A percentile compares a stretch with the other conserved stretches of the same genome.
phyloP scores from a whole-genome alignment of 2,329 filamentous ascomycete species.

The Diplodia seriata region DNA sequence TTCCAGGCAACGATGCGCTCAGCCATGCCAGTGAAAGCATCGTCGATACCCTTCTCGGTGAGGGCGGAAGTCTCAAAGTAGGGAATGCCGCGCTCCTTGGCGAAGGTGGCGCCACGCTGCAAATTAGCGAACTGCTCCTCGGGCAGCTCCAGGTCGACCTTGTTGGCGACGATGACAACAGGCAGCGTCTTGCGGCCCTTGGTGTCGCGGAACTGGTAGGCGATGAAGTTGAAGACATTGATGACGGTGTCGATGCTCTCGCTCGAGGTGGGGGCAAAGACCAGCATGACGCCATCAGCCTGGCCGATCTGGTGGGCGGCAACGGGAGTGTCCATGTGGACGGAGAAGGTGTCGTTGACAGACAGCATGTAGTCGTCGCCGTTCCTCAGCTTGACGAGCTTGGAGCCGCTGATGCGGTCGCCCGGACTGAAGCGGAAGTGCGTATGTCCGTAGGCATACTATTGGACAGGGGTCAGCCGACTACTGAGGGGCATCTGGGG shows the following conservation, averaged over 20 bases:
- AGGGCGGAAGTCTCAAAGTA: conserved; percentile 26
- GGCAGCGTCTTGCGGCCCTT: conserved; percentile 25
- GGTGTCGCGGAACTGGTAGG: conserved; percentile 20
- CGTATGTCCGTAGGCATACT: conserved; percentile 24
- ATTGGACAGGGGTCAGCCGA: conserved; percentile 19
- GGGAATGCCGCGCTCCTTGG: conserved; percentile 1
- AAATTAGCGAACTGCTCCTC: conserved; percentile 1
- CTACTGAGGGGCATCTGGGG: not conserved
- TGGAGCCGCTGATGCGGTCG: conserved; percentile 28
- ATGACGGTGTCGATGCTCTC: conserved; percentile 22
- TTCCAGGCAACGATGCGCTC: conserved; percentile 14
- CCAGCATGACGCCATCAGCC: conserved; percentile 27
- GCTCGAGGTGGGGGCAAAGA: conserved; percentile 2
- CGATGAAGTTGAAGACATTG: conserved; percentile 29
- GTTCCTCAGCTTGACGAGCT: conserved; percentile 21
- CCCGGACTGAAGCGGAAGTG: conserved; percentile 25
- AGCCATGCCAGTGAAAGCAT: conserved; percentile 5
- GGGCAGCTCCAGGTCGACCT: conserved; percentile 11
- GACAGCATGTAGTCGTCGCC: conserved; percentile 28
- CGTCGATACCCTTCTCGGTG: conserved; percentile 12
- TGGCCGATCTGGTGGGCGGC: conserved; percentile 29
- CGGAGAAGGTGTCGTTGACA: conserved; percentile 27
- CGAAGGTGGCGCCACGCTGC: not conserved
- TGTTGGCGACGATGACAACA: conserved; percentile 20
- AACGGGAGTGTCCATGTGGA: conserved; percentile 25